Evolutionary conservation across 768 basidiomycete genomes (phyloP), one percentile per base, ranked within the genome.

Genomic region (Scleroderma citrinum): DNA sequence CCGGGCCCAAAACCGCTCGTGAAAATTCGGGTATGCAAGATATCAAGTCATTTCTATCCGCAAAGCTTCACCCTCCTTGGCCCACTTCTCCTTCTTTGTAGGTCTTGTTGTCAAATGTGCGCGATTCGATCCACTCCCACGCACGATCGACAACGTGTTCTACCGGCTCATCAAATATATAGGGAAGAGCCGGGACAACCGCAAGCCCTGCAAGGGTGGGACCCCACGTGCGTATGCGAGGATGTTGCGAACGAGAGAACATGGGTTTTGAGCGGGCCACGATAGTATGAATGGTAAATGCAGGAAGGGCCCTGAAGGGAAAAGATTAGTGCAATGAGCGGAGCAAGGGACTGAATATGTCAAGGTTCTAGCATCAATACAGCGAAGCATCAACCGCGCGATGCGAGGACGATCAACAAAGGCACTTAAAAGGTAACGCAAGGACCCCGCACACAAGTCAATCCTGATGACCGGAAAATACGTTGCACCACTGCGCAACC

Each of bases 271-370:
- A 76, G 59, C 88, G 83, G 24, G 76, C 78, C 40, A 92, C 89
- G 5, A 85, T 78, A 2, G 85, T 86, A 62, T 92, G 89, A 47
- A 92, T 91, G 1, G 89, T 92, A 49, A 92, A 76, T 0, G 88
- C 88, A 2, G 88, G 87, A 17, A 90, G 76, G 5, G 82, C 87
- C 87, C 87, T 89, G 56, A 20, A 26, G 31, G 24, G 32, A 20
- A 31, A 51, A n/a, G 8, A 24, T 32, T 19, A 32, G 34, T 14
- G 31, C 5, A 29, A 44, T 32, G 47, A 43, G 40, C 34, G 23
- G 26, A 32, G 2, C n/a, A 32, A 42, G 12, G 53, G 48, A 52
- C 34, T 14, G 24, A 21, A 47, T 51, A 30, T 48, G 50, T 52
- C 31, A 24, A 40, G 23, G 39, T 40, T 20, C 4, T 21, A 20